Conservation (phyloP, 495 filamentous ascomycete genomes). For the Opeltia flavorubescens region DNA sequence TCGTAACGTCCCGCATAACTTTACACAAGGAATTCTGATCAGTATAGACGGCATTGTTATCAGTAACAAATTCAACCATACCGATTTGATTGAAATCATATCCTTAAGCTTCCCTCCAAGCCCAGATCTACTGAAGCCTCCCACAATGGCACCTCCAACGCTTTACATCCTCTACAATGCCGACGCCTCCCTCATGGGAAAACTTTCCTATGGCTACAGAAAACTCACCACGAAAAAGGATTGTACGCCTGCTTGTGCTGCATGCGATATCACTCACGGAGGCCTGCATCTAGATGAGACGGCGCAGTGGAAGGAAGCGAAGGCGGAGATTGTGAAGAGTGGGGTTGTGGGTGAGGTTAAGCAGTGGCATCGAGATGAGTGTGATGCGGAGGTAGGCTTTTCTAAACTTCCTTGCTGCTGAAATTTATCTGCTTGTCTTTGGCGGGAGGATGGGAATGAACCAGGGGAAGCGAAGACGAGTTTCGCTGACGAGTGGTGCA, state of each 20-base stretch:
- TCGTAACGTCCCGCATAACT: too few relatives aligned
- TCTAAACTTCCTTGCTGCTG: background rate
- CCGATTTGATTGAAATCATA: too few relatives aligned
- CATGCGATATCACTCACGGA: constrained; percentile 23
- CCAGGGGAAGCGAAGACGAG: background rate
- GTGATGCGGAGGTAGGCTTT: constrained; percentile 6
- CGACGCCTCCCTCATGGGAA: constrained; percentile 16
- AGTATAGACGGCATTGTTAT: too few relatives aligned
- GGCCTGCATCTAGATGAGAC: constrained; percentile 18
- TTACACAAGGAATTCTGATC: too few relatives aligned
- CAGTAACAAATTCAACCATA: too few relatives aligned
- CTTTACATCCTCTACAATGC: constrained; percentile 25
- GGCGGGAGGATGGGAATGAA: background rate
- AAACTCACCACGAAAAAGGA: constrained; percentile 12
- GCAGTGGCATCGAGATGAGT: constrained; percentile 14
- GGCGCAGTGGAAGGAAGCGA: constrained; percentile 13
- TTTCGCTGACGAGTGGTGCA: background rate
- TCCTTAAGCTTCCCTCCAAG: background rate
- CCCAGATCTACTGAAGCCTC: background rate
- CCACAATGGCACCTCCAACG: constrained; percentile 1
- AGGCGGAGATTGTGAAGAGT: constrained; percentile 7
- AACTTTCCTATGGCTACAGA: constrained; percentile 18
- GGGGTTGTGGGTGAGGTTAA: constrained; percentile 7
- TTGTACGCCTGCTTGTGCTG: constrained; percentile 17
- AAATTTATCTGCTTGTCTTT: too few relatives aligned